Percentiles rank a stretch among this genome's conserved stretches.
Conservation (phyloP, 2,329 filamentous ascomycete genomes). For the Grosmannia penicillata region DNA sequence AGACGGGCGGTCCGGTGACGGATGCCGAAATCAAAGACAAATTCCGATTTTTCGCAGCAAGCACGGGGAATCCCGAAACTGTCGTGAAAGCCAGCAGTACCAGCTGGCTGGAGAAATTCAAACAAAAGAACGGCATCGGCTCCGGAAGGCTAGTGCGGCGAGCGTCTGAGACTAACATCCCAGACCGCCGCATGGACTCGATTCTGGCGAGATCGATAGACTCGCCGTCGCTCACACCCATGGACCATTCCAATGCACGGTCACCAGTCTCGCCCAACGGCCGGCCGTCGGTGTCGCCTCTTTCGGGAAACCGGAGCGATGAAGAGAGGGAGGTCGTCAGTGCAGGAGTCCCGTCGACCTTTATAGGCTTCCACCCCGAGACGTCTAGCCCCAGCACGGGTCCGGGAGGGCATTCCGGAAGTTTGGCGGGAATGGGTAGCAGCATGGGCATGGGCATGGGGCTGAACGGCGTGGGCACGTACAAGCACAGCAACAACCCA, state of each 20-base stretch:
- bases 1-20: constrained; percentile 56
- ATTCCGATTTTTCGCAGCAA: constrained; percentile 65
- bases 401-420: not conserved
- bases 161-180: constrained; percentile 55
- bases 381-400: not conserved
- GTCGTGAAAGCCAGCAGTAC: constrained; percentile 56
- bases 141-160: constrained; percentile 32
- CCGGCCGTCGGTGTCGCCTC: constrained; percentile 51
- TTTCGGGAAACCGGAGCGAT: constrained; percentile 55
- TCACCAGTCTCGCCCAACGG: constrained; percentile 61
- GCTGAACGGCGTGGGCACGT: constrained; percentile 23
- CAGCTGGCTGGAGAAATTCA: constrained; percentile 89
- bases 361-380: not conserved
- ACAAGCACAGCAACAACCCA: constrained; percentile 51
- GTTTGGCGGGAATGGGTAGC: not conserved
- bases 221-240: constrained; percentile 35
- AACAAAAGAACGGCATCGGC: constrained; percentile 61
- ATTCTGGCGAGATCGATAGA: constrained; percentile 21
- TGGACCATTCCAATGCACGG: constrained; percentile 35
- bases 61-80: constrained; percentile 52
- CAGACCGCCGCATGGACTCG: constrained; percentile 42
- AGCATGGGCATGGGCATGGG: constrained; percentile 13
- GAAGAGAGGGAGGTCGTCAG: constrained; percentile 44
- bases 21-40: constrained; percentile 78
- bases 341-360: not conserved